A percentile compares a stretch with the other conserved stretches of the same genome.
Conservation (phyloP, 768 basidiomycete genomes). For the Panellus pusillus region DNA sequence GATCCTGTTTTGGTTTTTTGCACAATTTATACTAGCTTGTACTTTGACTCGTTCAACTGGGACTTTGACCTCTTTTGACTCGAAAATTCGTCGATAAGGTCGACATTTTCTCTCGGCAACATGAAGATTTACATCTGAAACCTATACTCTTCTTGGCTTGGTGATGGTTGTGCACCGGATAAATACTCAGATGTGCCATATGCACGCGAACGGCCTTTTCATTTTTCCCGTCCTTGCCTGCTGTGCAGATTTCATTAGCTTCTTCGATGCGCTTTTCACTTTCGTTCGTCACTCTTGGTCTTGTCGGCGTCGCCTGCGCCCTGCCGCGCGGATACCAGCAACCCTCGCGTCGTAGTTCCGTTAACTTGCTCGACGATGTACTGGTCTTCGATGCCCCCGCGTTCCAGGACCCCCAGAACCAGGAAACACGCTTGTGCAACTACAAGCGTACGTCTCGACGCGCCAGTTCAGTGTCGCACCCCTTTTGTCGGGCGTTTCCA, state of each 20-base stretch:
- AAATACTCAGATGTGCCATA: too few relatives aligned
- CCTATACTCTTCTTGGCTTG: too few relatives aligned
- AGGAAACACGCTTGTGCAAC: constrained; percentile 30
- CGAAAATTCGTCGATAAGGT: too few relatives aligned
- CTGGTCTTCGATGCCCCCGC: constrained; percentile 42
- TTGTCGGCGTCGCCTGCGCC: constrained; percentile 11
- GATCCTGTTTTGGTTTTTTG: too few relatives aligned
- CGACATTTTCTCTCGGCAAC: too few relatives aligned
- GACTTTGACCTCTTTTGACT: too few relatives aligned
- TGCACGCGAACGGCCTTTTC: constrained; percentile 4
- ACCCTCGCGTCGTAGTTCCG: constrained; percentile 14
- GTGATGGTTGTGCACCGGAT: too few relatives aligned
- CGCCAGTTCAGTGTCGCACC: constrained; percentile 28
- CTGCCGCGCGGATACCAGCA: constrained; percentile 15
- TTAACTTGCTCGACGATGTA: constrained; percentile 32
- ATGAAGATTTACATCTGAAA: too few relatives aligned
- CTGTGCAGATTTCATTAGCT: constrained; percentile 15
- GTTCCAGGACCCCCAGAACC: constrained; percentile 36
- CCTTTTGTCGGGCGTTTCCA: constrained; percentile 23
- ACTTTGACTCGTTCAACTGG: too few relatives aligned
- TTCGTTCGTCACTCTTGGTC: constrained; percentile 19
- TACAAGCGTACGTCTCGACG: constrained; percentile 39
- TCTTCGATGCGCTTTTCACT: constrained; percentile 15
- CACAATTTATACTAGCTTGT: too few relatives aligned
- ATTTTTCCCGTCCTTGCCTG: constrained; percentile 11